These are phyloP conservation scores for Ceratocystis albifundus DNA, from an alignment of 2,329 filamentous ascomycete genomes.

Conservation along the genomic window DNA sequence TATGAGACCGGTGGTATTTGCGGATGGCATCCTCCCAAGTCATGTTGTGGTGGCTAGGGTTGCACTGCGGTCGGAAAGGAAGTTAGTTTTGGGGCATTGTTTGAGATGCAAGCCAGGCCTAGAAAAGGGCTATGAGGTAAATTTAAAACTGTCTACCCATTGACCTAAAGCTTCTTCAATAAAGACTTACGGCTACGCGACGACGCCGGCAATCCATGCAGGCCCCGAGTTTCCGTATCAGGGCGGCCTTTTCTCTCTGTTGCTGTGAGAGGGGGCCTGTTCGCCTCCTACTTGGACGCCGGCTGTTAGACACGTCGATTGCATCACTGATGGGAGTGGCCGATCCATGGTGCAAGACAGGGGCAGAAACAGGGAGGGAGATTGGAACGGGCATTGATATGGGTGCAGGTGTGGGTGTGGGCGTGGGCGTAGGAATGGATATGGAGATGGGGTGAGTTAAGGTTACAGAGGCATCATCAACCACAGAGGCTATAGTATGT, in stretches of 20 bases:
- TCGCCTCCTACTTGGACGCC: conserved; percentile 46
- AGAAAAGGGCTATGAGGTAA: neutral
- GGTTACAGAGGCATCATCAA: neutral
- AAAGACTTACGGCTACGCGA: conserved; percentile 45
- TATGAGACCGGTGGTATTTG: conserved; percentile 44
- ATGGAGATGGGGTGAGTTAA: neutral
- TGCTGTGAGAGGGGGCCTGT: conserved; percentile 48
- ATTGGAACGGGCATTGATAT: conserved; percentile 27
- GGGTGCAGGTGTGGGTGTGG: neutral
- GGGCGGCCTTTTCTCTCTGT: conserved; percentile 47
- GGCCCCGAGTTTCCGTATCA: conserved; percentile 49
- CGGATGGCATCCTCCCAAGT: conserved; percentile 48
- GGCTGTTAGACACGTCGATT: conserved; percentile 41
- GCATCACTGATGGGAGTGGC: conserved; percentile 41
- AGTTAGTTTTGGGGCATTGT: neutral
- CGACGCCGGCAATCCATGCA: conserved; percentile 45
- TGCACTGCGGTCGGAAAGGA: conserved; percentile 36
- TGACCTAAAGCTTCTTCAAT: neutral
- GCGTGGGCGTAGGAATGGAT: neutral
- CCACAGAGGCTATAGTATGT: neutral
- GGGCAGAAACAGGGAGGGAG: conserved; percentile 37
- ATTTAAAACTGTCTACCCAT: neutral
- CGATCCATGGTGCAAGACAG: conserved; percentile 34
- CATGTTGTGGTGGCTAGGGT: conserved; percentile 49
- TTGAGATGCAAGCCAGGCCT: neutral